Evolutionary conservation across 495 filamentous ascomycete species (phyloP), one percentile per base, ranked within the genome.

Genomic region (Annulohypoxylon nitens): DNA sequence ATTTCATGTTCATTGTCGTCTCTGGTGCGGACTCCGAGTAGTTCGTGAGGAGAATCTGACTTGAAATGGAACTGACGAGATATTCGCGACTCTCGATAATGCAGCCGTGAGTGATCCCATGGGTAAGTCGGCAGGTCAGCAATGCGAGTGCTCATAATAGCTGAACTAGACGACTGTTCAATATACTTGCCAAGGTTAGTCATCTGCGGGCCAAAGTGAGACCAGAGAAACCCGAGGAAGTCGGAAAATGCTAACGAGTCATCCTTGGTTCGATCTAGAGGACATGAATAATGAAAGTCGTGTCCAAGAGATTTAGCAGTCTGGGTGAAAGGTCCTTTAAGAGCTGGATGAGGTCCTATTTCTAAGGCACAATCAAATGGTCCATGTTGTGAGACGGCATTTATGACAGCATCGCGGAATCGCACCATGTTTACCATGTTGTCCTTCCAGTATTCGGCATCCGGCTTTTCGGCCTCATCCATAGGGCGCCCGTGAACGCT

Each of bases 341-440:
- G 78, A 12, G 84, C 81, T 3, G 86, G 81, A 62, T 90, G 88
- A 0, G 89, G 89, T 0, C 89, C 89, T 47, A 90, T 62, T 62
- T 91, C 89, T 14, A 91, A 61, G 4, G 71, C 81, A 57, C 78
- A 81, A 47, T 85, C 82, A 58, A 84, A 86, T 8, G 76, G 76
- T 4, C 81, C 77, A 9, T 71, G 60, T 1, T 73, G 62, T 51
- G 70, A 70, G 4, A 85, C 45, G 1, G 84, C 83, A 18, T 78
- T 77, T 4, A 61, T 72, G 2, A 89, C 58, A 14, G 89, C 89
- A 33, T 89, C 79, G n/a, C 76, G 76, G 69, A 91, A 91, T 10
- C 86, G 75, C 6, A 91, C 89, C 1, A 84, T 83, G 16, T 84
- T 80, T 26, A 85, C 75, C 87, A 91, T 87, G 58, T 90, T 90